Evolutionary conservation across 345 rosid species (phyloP).

Genomic region (sweet orange (Citrus sinensis)): DVS_A1.0 CM039162.1:10160501-10161000

Average conservation of each 20-base stretch:
- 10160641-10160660: conserved; percentile 75
- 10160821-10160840: conserved; percentile 80
- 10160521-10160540: neutral
- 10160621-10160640: conserved; percentile 58
- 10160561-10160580: conserved; percentile 1
- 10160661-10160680: conserved; percentile 91
- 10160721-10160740: conserved; percentile 96
- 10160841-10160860: conserved; percentile 11
- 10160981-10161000: neutral
- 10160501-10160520: conserved; percentile 4
- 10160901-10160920: neutral
- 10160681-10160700: conserved; percentile 94
- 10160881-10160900: conserved; percentile 2
- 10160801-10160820: conserved; percentile 99
- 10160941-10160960: conserved; percentile 1
- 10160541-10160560: neutral
- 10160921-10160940: neutral
- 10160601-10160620: neutral
- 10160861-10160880: neutral
- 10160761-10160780: conserved; percentile 93
- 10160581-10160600: neutral
- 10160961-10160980: neutral
- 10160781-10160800: conserved; percentile 94
- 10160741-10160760: conserved; percentile 94
- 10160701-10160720: conserved; percentile 89